Conservation (phyloP, 2,329 filamentous ascomycete species). For the Cyclaneusma minus region DNA sequence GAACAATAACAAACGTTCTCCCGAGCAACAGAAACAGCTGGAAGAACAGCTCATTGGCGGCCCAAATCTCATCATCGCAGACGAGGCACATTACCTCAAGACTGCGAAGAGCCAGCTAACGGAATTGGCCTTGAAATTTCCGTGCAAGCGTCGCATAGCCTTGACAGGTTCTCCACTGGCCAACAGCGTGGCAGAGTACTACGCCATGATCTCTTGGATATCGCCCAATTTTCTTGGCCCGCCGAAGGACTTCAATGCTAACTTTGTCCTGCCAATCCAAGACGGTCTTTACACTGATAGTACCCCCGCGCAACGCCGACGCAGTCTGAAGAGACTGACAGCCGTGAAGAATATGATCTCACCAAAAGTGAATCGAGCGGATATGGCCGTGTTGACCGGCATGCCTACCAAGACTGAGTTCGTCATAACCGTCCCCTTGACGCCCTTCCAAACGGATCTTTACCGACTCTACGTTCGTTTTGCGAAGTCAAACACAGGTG, state of each 20-base stretch:
- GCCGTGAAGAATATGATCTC: conserved; percentile 57
- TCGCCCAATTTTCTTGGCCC: conserved; percentile 64
- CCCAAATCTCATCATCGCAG: conserved; percentile 63
- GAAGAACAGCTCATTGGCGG: conserved; percentile 35
- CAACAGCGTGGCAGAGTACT: conserved; percentile 75
- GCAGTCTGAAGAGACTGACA: conserved; percentile 48
- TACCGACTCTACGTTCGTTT: conserved; percentile 45
- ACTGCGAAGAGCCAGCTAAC: conserved; percentile 40
- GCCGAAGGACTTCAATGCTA: conserved; percentile 46
- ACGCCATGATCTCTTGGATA: conserved; percentile 77
- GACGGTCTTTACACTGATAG: conserved; percentile 56
- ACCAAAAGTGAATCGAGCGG: conserved; percentile 65
- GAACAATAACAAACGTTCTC: conserved; percentile 15
- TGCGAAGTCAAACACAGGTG: too few species aligned
- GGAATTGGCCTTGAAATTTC: conserved; percentile 39
- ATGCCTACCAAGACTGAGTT: conserved; percentile 71
- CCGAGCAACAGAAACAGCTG: conserved; percentile 23
- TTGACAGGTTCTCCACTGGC: conserved; percentile 76
- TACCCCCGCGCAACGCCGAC: conserved; percentile 33
- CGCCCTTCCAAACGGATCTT: conserved; percentile 42
- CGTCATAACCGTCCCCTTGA: conserved; percentile 59
- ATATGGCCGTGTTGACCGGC: conserved; percentile 50
- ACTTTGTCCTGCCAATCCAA: conserved; percentile 61
- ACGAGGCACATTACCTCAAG: conserved; percentile 75
- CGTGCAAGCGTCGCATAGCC: conserved; percentile 58